phyloP scores from a whole-genome alignment of 441 rosid genomes.

The Flueggea neowawraea region DNA sequence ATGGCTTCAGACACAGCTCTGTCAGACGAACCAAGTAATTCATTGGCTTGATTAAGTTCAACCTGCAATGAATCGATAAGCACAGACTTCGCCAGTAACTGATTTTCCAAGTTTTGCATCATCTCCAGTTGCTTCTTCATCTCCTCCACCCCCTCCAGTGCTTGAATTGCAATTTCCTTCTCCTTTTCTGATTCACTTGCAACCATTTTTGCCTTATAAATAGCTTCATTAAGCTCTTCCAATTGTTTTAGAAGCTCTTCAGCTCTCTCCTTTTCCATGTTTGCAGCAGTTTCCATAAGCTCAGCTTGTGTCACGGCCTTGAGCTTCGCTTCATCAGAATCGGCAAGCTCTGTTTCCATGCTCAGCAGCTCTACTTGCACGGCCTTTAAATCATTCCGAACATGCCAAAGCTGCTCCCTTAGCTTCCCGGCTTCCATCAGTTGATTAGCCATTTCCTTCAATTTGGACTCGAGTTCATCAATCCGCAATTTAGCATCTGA shows the following conservation, averaged over 20 bases:
- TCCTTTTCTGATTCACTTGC: constrained; percentile 23
- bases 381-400: constrained; percentile 33
- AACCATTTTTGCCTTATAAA: constrained; percentile 22
- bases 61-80: constrained; percentile 17
- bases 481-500: constrained; percentile 18
- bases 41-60: constrained; percentile 22
- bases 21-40: constrained; percentile 23
- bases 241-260: constrained; percentile 28
- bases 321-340: constrained; percentile 29
- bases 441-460: constrained; percentile 31
- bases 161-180: constrained; percentile 10
- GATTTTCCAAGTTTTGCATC: constrained; percentile 30
- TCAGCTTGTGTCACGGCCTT: constrained; percentile 30
- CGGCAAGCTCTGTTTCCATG: constrained; percentile 38
- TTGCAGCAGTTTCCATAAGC: constrained; percentile 30
- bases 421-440: constrained; percentile 21
- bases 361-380: constrained; percentile 34
- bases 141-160: constrained; percentile 24
- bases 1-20: constrained; percentile 22
- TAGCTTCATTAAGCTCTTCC: constrained; percentile 26
- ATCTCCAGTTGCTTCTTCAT: constrained; percentile 18
- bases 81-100: constrained; percentile 21
- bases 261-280: constrained; percentile 34
- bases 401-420: constrained; percentile 34
- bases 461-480: constrained; percentile 32